Conservation (phyloP, 208 protist species). For the Trypanosoma cruzi region DNA sequence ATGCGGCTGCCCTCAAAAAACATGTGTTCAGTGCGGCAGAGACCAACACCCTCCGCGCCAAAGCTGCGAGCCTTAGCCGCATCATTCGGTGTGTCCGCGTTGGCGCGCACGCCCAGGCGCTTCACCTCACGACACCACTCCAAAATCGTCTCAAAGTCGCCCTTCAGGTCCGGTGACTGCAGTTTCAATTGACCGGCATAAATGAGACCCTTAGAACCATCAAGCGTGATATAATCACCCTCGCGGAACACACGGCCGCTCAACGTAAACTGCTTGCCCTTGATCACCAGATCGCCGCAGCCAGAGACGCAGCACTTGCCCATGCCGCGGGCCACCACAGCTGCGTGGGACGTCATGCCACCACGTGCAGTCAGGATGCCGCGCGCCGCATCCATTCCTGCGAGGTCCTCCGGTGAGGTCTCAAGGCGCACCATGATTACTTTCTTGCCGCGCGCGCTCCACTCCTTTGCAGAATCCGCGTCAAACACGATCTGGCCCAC, state of each 20-base stretch:
- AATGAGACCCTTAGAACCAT: conserved; percentile 89
- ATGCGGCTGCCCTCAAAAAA: conserved; percentile 93
- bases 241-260: conserved; percentile 62
- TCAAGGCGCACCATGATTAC: conserved; percentile 94
- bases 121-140: conserved; percentile 77
- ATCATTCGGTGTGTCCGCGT: conserved; percentile 92
- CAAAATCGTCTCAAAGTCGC: conserved; percentile 84
- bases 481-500: conserved; percentile 93
- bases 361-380: conserved; percentile 94
- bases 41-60: conserved; percentile 95
- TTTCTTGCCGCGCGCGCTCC: conserved; percentile 57
- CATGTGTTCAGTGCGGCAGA: conserved; percentile 97
- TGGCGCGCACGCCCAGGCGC: conserved; percentile 87
- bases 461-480: conserved; percentile 69
- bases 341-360: conserved; percentile 96
- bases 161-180: conserved; percentile 56
- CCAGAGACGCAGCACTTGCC: conserved; percentile 95
- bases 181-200: conserved; percentile 79
- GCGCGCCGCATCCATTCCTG: conserved; percentile 87
- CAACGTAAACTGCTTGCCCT: conserved; percentile 64
- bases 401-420: conserved; percentile 95
- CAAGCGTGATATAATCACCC: conserved; percentile 92
- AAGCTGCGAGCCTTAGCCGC: conserved; percentile 73
- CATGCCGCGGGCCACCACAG: conserved; percentile 96
- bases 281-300: conserved; percentile 74